These are phyloP conservation scores for Starmerella ratchasimensis DNA, from an alignment of 805 yeast species.

Conservation along the genomic window DNA sequence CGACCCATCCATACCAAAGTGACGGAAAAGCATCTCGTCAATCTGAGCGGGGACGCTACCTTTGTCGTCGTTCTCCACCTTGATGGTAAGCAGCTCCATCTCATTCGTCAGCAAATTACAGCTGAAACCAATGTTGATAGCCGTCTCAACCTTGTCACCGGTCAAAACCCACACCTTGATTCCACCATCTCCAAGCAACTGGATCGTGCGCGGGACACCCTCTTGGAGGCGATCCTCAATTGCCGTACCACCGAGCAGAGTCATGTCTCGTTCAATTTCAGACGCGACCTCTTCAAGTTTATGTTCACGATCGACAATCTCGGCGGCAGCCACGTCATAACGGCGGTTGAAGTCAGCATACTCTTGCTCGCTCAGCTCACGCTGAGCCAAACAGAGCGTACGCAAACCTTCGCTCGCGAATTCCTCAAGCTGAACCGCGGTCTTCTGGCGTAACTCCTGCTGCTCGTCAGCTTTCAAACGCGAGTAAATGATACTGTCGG, in stretches of 20 bases:
- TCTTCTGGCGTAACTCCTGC: slow-evolving; percentile 38
- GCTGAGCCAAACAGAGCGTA: slow-evolving; percentile 61
- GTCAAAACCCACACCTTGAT: slow-evolving; percentile 75
- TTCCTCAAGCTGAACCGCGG: slow-evolving; percentile 58
- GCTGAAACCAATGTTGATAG: slow-evolving; percentile 73
- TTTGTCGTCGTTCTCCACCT: slow-evolving; percentile 24
- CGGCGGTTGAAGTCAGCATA: slow-evolving; percentile 43
- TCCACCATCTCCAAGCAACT: slow-evolving; percentile 56
- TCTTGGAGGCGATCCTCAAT: slow-evolving; percentile 70
- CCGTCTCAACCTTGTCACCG: slow-evolving; percentile 80
- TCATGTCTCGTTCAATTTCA: slow-evolving; percentile 45
- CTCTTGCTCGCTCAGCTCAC: slow-evolving; percentile 34
- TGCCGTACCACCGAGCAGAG: slow-evolving; percentile 66
- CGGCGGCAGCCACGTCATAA: slow-evolving; percentile 44
- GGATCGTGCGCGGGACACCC: slow-evolving; percentile 68
- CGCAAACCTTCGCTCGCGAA: slow-evolving; percentile 71
- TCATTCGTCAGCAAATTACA: slow-evolving; percentile 59
- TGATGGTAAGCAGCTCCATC: slow-evolving; percentile 55
- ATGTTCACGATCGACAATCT: slow-evolving; percentile 50
- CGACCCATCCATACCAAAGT: slow-evolving; percentile 38
- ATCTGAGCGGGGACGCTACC: slow-evolving; percentile 27
- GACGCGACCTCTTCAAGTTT: slow-evolving; percentile 45
- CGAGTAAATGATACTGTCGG: slow-evolving; percentile 61
- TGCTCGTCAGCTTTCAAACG: slow-evolving; percentile 32
- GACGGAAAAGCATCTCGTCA: slow-evolving; percentile 36